Base-by-base conservation (phyloP, 78 protist species). In the Isochrysis galbana region DNA sequence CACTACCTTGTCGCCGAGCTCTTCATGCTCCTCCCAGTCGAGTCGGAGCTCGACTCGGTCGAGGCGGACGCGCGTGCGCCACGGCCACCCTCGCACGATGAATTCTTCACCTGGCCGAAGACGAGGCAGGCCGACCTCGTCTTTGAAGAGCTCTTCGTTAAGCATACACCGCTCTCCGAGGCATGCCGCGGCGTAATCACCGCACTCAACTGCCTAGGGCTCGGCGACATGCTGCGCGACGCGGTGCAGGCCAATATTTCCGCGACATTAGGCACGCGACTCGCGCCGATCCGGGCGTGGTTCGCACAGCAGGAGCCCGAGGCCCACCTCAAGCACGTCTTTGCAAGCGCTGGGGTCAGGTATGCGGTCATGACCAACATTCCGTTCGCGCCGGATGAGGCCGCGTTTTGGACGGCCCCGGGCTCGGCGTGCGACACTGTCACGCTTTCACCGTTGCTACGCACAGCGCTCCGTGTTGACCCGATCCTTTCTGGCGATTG, bases 1-100 rank as follows among this genome's bases (percentile, higher is more conserved):
- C 89, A 83, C 89, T 83, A 83, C 70, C 67, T 83, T 55, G 69
- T 83, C 29, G 54, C 89, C 36, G 89, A 83, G 69, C 36, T n/a
- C 39, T 83, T 45, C 44, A 45, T 46, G 89, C 72, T 83, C 22
- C 1, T 48, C 26, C 89, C 89, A 17, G 22, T 14, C 80, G 80
- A 32, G 44, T 70, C 80, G 10, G 80, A 70, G 21, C 45, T 4
- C 32, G 80, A 70, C 80, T 29, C 80, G 29, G 41, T 34, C 80
- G 29, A 36, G 17, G 41, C 3, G 29, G 80, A 1, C 80, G n/a
- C 7, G 17, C 42, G 17, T 0, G 36, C 55, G 14, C 48, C 87
- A n/a, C n/a, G n/a, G n/a, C 21, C n/a, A n/a, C 89, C 70, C 61
- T n/a, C 54, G 42, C 17, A 1, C 17, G 84, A 77, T 14, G 44